Conservation (phyloP, 2,329 filamentous ascomycete genomes). For the Cytospora chrysosperma region DNA sequence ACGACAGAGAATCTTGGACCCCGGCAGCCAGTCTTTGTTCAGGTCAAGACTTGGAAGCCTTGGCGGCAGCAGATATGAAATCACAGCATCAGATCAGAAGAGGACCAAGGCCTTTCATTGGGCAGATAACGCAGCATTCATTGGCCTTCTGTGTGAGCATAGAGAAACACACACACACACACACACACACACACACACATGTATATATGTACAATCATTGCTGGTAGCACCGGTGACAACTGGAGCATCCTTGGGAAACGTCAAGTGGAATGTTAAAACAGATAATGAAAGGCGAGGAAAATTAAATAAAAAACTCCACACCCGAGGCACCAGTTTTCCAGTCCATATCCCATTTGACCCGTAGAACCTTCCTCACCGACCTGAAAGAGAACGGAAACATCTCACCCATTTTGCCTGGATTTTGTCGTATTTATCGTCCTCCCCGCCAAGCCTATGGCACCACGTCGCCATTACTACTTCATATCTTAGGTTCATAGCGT, state of each 20-base stretch:
- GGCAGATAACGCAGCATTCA: background rate
- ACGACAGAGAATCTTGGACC: background rate
- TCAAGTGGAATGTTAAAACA: background rate
- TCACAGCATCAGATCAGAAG: background rate
- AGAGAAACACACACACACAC: constrained; percentile 5
- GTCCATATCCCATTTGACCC: constrained; percentile 2
- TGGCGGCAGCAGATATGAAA: background rate
- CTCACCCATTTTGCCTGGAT: constrained; percentile 1
- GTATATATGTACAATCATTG: constrained; percentile 16
- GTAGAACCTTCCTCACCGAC: background rate
- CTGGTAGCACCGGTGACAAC: constrained; percentile 6
- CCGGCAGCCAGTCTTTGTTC: background rate
- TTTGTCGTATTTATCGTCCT: background rate
- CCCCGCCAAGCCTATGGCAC: background rate
- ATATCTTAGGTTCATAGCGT: background rate
- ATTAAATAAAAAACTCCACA: constrained; percentile 12
- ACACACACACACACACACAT: constrained; percentile 15
- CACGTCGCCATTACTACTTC: background rate
- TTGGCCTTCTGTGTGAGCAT: constrained; percentile 10
- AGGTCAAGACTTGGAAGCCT: background rate
- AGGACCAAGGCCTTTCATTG: background rate
- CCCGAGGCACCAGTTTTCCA: constrained; percentile 16
- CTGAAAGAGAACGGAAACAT: constrained; percentile 5
- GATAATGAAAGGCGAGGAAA: constrained; percentile 8
- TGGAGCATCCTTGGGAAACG: background rate